These are phyloP conservation scores for Thielaviopsis ethacetica DNA, from an alignment of 2,329 filamentous ascomycete species.

Conservation along the genomic window DNA sequence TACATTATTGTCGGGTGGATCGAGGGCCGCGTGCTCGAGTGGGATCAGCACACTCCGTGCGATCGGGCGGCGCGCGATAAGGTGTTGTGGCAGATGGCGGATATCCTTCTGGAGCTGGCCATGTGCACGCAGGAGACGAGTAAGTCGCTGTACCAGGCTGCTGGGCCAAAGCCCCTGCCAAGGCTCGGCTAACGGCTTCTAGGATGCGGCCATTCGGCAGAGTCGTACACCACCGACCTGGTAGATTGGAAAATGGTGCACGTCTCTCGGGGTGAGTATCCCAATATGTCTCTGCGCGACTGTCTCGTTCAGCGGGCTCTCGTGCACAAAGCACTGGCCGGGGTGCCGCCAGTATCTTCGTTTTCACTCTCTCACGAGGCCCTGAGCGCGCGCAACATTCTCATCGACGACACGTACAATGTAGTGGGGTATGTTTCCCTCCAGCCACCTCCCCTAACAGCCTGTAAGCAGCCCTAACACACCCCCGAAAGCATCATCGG, in stretches of 20 bases:
- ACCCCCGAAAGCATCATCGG: slow-evolving; percentile 3
- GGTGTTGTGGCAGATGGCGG: slow-evolving; percentile 9
- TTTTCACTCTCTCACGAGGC: slow-evolving; percentile 10
- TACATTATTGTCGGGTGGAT: slow-evolving; percentile 11
- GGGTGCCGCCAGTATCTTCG: slow-evolving; percentile 2
- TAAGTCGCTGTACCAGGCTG: neutral
- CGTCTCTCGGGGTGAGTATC: neutral
- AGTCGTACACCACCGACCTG: slow-evolving; percentile 6
- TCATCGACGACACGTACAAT: slow-evolving; percentile 7
- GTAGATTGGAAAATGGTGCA: slow-evolving; percentile 6
- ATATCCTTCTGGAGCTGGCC: slow-evolving; percentile 8
- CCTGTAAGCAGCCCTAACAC: neutral
- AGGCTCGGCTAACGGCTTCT: neutral
- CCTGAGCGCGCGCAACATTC: slow-evolving; percentile 5
- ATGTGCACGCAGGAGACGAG: slow-evolving; percentile 11
- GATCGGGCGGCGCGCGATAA: slow-evolving; percentile 2
- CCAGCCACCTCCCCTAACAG: neutral
- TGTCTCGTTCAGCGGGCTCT: slow-evolving; percentile 3
- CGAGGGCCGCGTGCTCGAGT: neutral
- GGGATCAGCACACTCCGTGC: slow-evolving; percentile 1
- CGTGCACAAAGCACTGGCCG: slow-evolving; percentile 4
- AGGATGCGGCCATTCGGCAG: slow-evolving; percentile 7
- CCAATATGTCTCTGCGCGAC: slow-evolving; percentile 2
- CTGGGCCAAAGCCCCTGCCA: neutral
- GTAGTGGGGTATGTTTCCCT: neutral